Conservation (phyloP, 1,284 basidiomycete species). For the Megacollybia platyphylla region DNA sequence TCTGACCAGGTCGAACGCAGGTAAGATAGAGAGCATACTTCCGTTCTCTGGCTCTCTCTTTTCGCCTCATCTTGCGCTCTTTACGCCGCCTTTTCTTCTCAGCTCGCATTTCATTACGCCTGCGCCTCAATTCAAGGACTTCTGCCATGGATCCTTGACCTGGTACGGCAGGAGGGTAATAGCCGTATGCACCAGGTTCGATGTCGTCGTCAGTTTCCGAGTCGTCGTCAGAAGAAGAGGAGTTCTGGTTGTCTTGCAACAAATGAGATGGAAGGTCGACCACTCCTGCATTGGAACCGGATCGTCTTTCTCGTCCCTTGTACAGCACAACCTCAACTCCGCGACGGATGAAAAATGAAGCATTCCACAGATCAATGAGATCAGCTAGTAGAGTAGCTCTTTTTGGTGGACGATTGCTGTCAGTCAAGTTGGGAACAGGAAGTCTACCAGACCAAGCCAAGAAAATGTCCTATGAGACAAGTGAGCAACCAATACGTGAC, state of each 20-base stretch:
- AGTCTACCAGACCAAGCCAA: conserved; percentile 63
- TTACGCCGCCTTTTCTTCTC: conserved; percentile 47
- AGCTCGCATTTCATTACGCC: conserved; percentile 36
- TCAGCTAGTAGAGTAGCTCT: conserved; percentile 50
- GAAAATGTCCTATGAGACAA: conserved; percentile 41
- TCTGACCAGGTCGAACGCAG: conserved; percentile 21
- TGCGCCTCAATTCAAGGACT: conserved; percentile 30
- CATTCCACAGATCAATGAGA: conserved; percentile 67
- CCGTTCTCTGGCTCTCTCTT: conserved; percentile 44
- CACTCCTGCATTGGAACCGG: conserved; percentile 41
- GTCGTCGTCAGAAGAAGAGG: conserved; percentile 25
- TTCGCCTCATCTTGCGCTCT: conserved; percentile 49
- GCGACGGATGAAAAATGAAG: conserved; percentile 55
- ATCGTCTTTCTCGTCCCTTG: conserved; percentile 62
- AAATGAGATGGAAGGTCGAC: conserved; percentile 40
- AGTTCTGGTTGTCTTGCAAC: conserved; percentile 28
- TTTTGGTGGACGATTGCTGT: conserved; percentile 35
- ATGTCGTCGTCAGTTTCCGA: conserved; percentile 28
- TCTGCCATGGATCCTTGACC: conserved; percentile 18
- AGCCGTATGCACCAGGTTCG: conserved; percentile 23
- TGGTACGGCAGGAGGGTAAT: conserved; percentile 16
- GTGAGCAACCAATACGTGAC: not conserved
- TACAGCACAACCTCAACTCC: conserved; percentile 63
- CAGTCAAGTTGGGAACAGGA: conserved; percentile 38
- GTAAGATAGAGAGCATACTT: conserved; percentile 50